Percentiles rank a stretch among this genome's conserved stretches.
phyloP scores from a whole-genome alignment of 2,329 filamentous ascomycete genomes.

The Metarhizium album region DNA sequence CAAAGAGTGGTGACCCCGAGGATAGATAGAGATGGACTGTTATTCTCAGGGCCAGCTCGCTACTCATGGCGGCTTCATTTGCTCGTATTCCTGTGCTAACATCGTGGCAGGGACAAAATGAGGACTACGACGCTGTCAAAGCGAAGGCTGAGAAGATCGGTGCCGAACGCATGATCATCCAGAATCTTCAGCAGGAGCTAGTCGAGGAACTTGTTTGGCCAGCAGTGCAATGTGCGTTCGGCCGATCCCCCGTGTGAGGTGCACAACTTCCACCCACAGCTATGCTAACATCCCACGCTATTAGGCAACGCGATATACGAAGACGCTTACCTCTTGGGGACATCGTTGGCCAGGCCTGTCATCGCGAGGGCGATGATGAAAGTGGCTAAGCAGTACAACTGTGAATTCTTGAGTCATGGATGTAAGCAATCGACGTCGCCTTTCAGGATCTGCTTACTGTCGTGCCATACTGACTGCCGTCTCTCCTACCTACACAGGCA shows the following conservation, averaged over 20 bases:
- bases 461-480: background rate
- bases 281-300: background rate
- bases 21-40: background rate
- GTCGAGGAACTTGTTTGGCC: slow-evolving; percentile 67
- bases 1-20: too few species aligned
- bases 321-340: slow-evolving; percentile 35
- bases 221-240: slow-evolving; percentile 48
- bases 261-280: background rate
- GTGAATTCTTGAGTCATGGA: slow-evolving; percentile 31
- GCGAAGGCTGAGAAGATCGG: slow-evolving; percentile 41
- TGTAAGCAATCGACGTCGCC: slow-evolving; percentile 21
- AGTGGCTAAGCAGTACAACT: slow-evolving; percentile 22
- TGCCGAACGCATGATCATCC: slow-evolving; percentile 31
- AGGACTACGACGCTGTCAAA: slow-evolving; percentile 58
- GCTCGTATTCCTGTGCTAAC: background rate
- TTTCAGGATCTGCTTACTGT: background rate
- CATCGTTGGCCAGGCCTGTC: slow-evolving; percentile 51
- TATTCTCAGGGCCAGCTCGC: background rate
- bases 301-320: slow-evolving; percentile 45
- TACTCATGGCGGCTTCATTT: background rate
- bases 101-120: slow-evolving; percentile 37
- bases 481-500: background rate
- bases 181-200: slow-evolving; percentile 58
- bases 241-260: background rate
- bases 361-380: slow-evolving; percentile 53